These are phyloP conservation scores for Iris pallida DNA, from an alignment of 116 monocot genomes.

Conservation along the genomic window DNA sequence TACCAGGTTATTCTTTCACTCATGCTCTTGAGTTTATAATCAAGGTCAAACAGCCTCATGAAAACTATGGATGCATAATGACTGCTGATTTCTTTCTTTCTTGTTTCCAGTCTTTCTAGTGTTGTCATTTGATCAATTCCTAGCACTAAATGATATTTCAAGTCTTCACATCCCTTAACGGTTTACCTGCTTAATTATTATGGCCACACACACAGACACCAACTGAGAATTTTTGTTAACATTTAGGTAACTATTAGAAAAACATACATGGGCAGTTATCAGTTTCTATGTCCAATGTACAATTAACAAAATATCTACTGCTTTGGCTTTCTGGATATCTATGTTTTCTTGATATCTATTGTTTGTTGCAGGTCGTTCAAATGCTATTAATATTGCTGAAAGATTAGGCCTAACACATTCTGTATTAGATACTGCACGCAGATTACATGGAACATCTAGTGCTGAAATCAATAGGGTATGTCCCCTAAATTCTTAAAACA, in stretches of 20 bases:
- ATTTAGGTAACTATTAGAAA: no score
- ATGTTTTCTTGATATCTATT: not conserved
- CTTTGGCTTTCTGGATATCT: not conserved
- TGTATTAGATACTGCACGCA: constrained; percentile 55
- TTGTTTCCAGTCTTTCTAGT: not conserved
- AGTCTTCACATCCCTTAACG: no score
- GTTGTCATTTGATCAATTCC: not conserved
- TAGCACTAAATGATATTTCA: not conserved
- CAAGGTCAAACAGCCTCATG: not conserved
- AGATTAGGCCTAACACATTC: constrained; percentile 48
- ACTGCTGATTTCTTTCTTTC: not conserved
- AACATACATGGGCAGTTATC: no score
- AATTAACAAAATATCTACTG: no score
- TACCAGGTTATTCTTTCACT: constrained; percentile 58
- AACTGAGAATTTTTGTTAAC: no score
- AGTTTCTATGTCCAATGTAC: no score
- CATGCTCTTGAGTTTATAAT: not conserved
- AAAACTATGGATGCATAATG: not conserved
- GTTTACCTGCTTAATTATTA: no score
- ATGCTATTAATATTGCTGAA: constrained; percentile 85
- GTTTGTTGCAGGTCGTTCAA: constrained; percentile 66
- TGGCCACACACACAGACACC: no score
- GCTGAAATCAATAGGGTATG: constrained; percentile 73
- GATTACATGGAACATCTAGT: constrained; percentile 55
- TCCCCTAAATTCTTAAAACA: not conserved